Evolutionary conservation across 2,329 filamentous ascomycete species (phyloP).

Genomic region (Pseudohalonectria lignicola): DNA sequence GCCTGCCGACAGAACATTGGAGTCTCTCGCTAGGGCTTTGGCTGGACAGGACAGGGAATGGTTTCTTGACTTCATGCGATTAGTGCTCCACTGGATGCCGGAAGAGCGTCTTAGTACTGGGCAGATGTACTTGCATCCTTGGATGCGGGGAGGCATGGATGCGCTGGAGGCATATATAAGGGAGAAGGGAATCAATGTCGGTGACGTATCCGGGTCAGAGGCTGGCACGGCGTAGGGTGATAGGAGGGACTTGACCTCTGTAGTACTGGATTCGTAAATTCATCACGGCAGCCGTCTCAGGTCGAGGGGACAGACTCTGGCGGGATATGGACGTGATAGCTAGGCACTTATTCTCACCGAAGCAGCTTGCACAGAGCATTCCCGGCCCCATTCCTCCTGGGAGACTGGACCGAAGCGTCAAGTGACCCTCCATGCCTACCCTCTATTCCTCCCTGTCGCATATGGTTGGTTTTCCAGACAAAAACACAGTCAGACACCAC

Average conservation of each 20-base stretch:
- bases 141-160: slow-evolving; percentile 6
- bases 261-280: too few species aligned
- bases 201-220: slow-evolving; percentile 7
- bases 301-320: too few species aligned
- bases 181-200: not conserved
- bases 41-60: slow-evolving; percentile 8
- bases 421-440: too few species aligned
- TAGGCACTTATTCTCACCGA: too few species aligned
- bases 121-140: slow-evolving; percentile 14
- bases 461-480: too few species aligned
- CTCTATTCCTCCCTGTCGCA: too few species aligned
- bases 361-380: too few species aligned
- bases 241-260: slow-evolving; percentile 1
- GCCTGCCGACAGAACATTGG: slow-evolving; percentile 8
- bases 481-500: too few species aligned
- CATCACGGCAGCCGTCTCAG: too few species aligned
- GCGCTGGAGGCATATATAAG: not conserved
- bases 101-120: slow-evolving; percentile 10
- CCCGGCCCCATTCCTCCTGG: too few species aligned
- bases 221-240: slow-evolving; percentile 5
- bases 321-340: too few species aligned
- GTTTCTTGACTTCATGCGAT: slow-evolving; percentile 12
- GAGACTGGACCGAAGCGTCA: too few species aligned
- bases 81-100: slow-evolving; percentile 14
- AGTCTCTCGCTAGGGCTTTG: slow-evolving; percentile 8